Evolutionary conservation across 2,329 filamentous ascomycete genomes (phyloP).

Genomic region (Grosmannia clavigera): DNA sequence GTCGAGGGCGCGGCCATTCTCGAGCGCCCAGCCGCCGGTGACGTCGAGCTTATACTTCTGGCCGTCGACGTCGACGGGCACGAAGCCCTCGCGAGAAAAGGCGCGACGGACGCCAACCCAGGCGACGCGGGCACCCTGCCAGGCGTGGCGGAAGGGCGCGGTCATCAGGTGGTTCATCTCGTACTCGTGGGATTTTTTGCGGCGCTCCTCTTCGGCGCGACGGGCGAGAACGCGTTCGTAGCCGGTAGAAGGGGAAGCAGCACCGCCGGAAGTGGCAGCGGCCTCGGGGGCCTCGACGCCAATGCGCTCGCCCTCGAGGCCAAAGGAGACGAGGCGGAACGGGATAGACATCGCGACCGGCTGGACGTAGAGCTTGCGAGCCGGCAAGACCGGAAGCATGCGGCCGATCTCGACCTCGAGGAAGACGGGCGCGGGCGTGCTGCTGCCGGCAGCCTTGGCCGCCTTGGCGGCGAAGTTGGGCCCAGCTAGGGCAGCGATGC

Average conservation of each 20-base stretch:
- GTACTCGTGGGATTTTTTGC: slow-evolving; percentile 31
- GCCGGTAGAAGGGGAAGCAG: not conserved
- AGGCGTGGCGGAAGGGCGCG: slow-evolving; percentile 40
- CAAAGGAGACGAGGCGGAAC: slow-evolving; percentile 20
- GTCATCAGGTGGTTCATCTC: slow-evolving; percentile 44
- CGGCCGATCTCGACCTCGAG: slow-evolving; percentile 42
- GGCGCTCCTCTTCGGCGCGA: slow-evolving; percentile 24
- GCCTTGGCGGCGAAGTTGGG: slow-evolving; percentile 8
- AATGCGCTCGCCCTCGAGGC: slow-evolving; percentile 6
- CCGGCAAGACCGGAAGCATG: slow-evolving; percentile 33
- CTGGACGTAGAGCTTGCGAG: slow-evolving; percentile 28
- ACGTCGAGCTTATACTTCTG: slow-evolving; percentile 44
- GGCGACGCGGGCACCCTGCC: slow-evolving; percentile 26
- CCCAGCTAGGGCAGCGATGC: slow-evolving; percentile 1
- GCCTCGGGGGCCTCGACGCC: not conserved
- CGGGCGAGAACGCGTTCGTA: slow-evolving; percentile 17
- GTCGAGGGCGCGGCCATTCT: slow-evolving; percentile 46
- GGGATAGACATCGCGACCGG: slow-evolving; percentile 26
- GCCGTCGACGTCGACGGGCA: slow-evolving; percentile 33
- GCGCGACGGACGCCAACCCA: slow-evolving; percentile 35
- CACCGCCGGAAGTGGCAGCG: not conserved
- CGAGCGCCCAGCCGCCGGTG: slow-evolving; percentile 43
- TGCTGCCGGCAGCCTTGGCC: slow-evolving; percentile 8
- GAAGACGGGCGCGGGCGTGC: slow-evolving; percentile 21
- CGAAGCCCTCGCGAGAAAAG: slow-evolving; percentile 45